Base-by-base conservation (phyloP, 805 yeast genomes). In the Deakozyma indianensis region DNA sequence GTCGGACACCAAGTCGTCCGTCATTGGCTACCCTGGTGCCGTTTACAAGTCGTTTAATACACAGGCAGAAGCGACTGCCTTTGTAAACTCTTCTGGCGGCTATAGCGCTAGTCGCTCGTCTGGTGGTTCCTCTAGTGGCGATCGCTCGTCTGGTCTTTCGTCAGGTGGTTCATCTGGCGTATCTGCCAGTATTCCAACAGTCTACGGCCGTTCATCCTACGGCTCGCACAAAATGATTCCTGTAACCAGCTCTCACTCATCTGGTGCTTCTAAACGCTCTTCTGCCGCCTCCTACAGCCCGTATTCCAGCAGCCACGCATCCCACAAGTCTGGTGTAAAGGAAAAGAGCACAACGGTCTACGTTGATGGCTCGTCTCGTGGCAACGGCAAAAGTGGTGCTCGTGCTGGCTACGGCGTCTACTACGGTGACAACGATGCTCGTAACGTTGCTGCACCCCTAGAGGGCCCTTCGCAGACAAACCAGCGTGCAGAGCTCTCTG, bases 301-400 rank as follows among this genome's bases (percentile, higher is more conserved):
- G n/a, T n/a, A n/a, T n/a, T n/a, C n/a, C n/a, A n/a, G n/a, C n/a
- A n/a, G n/a, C n/a, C n/a, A 5, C 24, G 41, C 24, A 35, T 14
- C 42, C n/a, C 20, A 45, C 25, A 23, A 42, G 5, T 23, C 38
- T 9, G 9, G 18, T 7, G 11, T 38, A 7, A 16, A 32, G 9
- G 16, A 25, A 25, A 25, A 14, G 7, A 5, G 38, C 9, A 32
- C 38, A 4, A 7, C 38, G 3, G 66, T 85, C 0, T 87, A 74
- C 55, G 79, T 85, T 20, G 96, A 87, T 60, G 96, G 96, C 0
- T 83, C 94, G 0, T 68, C 79, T 0, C 63, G 78, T 7, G 70
- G 74, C 3, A 80, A 81, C 53, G 87, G 86, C 0, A 63, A 55
- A 20, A 41, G 43, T 0, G 51, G 52, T 5, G 66, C 71, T 1